A percentile compares a stretch with the other conserved stretches of the same genome.
These are phyloP conservation scores for Septoria petroselini DNA, from an alignment of 2,329 filamentous ascomycete genomes.

Conservation along the genomic window DNA sequence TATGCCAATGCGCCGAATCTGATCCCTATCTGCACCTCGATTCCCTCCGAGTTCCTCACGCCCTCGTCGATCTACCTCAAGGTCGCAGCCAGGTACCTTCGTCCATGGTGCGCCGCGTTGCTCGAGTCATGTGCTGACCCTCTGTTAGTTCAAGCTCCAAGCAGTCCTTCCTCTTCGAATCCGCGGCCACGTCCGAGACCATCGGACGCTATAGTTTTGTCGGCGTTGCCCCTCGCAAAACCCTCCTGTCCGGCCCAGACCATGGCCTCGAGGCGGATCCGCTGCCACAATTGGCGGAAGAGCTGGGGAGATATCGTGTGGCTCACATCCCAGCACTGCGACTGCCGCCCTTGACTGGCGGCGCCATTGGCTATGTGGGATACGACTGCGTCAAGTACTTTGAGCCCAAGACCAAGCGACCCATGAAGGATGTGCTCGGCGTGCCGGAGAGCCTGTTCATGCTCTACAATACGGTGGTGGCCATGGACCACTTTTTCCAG, in stretches of 20 bases:
- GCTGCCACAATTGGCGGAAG: slow-evolving; percentile 73
- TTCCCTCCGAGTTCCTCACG: slow-evolving; percentile 88
- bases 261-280: slow-evolving; percentile 84
- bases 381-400: slow-evolving; percentile 98
- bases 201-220: slow-evolving; percentile 96
- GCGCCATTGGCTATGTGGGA: slow-evolving; percentile 92
- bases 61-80: slow-evolving; percentile 95
- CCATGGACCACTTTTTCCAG: slow-evolving; percentile 92
- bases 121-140: background rate
- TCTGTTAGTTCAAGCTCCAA: slow-evolving; percentile 59
- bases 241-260: slow-evolving; percentile 82
- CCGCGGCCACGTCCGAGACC: slow-evolving; percentile 83
- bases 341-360: slow-evolving; percentile 82
- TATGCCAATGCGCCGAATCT: slow-evolving; percentile 67
- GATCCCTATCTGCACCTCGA: slow-evolving; percentile 76
- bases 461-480: slow-evolving; percentile 91
- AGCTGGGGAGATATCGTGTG: slow-evolving; percentile 75
- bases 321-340: slow-evolving; percentile 77
- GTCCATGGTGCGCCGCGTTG: background rate
- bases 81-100: slow-evolving; percentile 66
- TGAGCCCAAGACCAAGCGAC: slow-evolving; percentile 87
- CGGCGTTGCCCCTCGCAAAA: slow-evolving; percentile 72
- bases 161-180: slow-evolving; percentile 93
- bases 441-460: slow-evolving; percentile 96
- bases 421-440: slow-evolving; percentile 77